Percentiles rank a stretch among this genome's conserved stretches.
phyloP scores from a whole-genome alignment of 164 flowering plant genomes.

The Chloranthus sessilifolius region DNA sequence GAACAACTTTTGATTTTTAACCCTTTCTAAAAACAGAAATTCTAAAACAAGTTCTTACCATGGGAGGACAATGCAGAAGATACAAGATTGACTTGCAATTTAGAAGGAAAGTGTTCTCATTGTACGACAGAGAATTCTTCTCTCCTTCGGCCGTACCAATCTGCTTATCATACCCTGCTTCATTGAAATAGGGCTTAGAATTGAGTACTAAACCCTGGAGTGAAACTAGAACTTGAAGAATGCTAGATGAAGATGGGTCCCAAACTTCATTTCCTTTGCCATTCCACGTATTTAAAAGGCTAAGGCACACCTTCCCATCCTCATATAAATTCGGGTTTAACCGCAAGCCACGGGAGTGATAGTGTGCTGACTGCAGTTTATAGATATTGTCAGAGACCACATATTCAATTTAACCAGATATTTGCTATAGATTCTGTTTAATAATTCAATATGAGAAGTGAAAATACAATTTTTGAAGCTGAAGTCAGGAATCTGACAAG shows the following conservation, averaged over 20 bases:
- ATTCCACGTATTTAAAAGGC: conserved; percentile 97
- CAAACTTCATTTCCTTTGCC: conserved; percentile 99
- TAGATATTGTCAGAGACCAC: conserved; percentile 12
- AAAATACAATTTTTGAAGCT: too few relatives aligned
- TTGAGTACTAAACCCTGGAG: conserved; percentile 95
- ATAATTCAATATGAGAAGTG: too few relatives aligned
- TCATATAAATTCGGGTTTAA: conserved; percentile 96
- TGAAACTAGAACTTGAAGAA: conserved; percentile 96
- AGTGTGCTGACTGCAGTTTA: conserved; percentile 82
- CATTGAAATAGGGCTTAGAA: conserved; percentile 94
- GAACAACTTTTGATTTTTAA: too few relatives aligned
- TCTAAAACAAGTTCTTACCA: conserved; percentile 57
- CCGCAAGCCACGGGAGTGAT: conserved; percentile 99
- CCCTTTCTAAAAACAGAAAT: too few relatives aligned
- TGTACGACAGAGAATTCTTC: conserved; percentile 92
- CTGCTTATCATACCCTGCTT: conserved; percentile 99
- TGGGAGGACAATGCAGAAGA: conserved; percentile 81
- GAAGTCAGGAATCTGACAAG: too few relatives aligned
- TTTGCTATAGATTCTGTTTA: too few relatives aligned
- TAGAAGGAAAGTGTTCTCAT: conserved; percentile 92
- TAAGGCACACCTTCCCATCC: conserved; percentile 98
- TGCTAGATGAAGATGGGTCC: conserved; percentile 93
- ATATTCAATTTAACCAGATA: neutral
- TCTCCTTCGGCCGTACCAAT: conserved; percentile 98
- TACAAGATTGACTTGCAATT: conserved; percentile 94